Percentiles rank a stretch among this genome's conserved stretches.
Evolutionary conservation across 352 stramenopile species (phyloP).

Genomic region (Phytophthora citrophthora): DNA sequence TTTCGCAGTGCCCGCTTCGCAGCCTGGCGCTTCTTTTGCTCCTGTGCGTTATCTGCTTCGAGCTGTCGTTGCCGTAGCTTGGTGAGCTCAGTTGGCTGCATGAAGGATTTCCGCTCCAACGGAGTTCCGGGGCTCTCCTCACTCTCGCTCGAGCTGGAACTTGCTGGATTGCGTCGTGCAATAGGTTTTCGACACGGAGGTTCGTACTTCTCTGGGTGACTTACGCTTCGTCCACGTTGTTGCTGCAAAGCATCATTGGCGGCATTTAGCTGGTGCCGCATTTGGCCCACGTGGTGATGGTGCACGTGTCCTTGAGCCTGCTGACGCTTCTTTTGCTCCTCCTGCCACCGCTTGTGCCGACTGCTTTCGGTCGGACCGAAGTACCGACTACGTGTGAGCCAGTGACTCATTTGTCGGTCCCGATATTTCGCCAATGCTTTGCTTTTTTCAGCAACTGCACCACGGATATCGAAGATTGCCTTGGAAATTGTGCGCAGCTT

Average conservation of each 20-base stretch:
- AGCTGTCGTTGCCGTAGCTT: slow-evolving; percentile 43
- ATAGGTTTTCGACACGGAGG: slow-evolving; percentile 4
- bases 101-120: slow-evolving; percentile 64
- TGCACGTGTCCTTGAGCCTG: slow-evolving; percentile 36
- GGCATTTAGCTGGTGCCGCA: slow-evolving; percentile 7
- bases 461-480: slow-evolving; percentile 79
- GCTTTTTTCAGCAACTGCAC: slow-evolving; percentile 61
- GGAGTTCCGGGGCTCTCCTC: slow-evolving; percentile 35
- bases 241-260: slow-evolving; percentile 17
- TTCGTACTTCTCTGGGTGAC: slow-evolving; percentile 40
- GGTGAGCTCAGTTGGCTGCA: slow-evolving; percentile 60
- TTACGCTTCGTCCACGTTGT: slow-evolving; percentile 43
- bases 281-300: slow-evolving; percentile 18
- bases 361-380: slow-evolving; percentile 82
- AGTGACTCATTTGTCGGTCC: slow-evolving; percentile 57
- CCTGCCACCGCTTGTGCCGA: slow-evolving; percentile 78
- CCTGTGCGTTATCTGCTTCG: slow-evolving; percentile 20
- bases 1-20: slow-evolving; percentile 44
- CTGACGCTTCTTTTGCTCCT: slow-evolving; percentile 68
- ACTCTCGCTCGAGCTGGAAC: slow-evolving; percentile 35
- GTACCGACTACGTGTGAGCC: slow-evolving; percentile 74
- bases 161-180: slow-evolving; percentile 9
- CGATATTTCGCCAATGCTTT: slow-evolving; percentile 62
- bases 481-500: slow-evolving; percentile 78
- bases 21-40: slow-evolving; percentile 33